Evolutionary conservation across 1,139 yeast genomes (phyloP), one percentile per base, ranked within the genome.

Genomic region (Lodderomyces jiufengensis): DNA sequence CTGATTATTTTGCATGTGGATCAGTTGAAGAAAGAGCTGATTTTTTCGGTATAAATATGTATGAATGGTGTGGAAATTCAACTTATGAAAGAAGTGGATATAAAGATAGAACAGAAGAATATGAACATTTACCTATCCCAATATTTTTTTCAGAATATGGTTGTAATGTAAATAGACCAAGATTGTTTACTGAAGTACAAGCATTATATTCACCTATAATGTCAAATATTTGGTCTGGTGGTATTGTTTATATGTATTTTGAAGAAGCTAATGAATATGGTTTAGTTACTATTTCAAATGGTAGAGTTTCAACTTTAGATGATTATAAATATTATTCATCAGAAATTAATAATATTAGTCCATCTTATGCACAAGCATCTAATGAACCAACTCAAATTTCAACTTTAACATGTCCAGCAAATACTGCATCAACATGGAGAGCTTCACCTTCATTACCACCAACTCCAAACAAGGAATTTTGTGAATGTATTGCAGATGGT

Each of bases 21-120:
- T 69, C 66, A 26, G 68, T 70, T 23, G 84, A 78, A 34, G 75
- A 68, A 25, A 80, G 92, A 33, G 78, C 95, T 12, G 97, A 88
- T 56, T 88, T 88, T 63, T 86, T 85, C 54, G 97, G 96, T 37
- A 76, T 90, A 52, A 88, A 90, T 68, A 84, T 92, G 49, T 88
- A 88, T 61, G 87, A 84, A 58, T 82, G 97, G 97, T 88, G 97
- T 61, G 84, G 88, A 11, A 84, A 90, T 33, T 56, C 74, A 13
- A 68, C 75, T 38, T 85, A 82, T 74, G 49, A 63, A 34, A 55
- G 78, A 3, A 82, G 95, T 13, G 96, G 95, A 22, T 88, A 84
- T 59, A 72, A 67, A 39, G 65, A 57, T 32, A 67, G 80, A 50
- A 83, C 82, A 48, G 56, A 71, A 5, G 78, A 80, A 41, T 80